These are phyloP conservation scores for Vitis hybrid DNA, from an alignment of 177 flowering plant species.

Conservation along the genomic window DNA sequence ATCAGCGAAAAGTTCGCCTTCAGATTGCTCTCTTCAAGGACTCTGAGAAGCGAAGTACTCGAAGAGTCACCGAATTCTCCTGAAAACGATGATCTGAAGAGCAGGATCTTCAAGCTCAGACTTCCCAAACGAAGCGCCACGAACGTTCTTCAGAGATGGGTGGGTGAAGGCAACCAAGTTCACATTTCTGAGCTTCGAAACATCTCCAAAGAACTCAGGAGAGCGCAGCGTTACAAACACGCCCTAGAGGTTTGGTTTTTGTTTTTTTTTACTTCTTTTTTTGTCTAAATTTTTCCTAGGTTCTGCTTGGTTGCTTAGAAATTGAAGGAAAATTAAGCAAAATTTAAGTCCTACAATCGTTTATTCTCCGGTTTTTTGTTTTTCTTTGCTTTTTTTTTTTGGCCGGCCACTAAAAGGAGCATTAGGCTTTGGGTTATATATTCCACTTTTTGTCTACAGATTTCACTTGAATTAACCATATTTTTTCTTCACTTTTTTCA, in stretches of 20 bases:
- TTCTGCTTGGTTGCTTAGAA: no score
- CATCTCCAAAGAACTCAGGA: constrained; percentile 68
- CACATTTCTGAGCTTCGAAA: constrained; percentile 56
- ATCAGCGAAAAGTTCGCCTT: not conserved
- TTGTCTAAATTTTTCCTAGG: not conserved
- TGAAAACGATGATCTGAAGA: constrained; percentile 59
- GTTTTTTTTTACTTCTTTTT: not conserved
- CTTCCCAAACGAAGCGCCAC: constrained; percentile 80
- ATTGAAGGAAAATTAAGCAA: no score
- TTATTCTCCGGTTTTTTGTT: no score
- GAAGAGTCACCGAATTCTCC: constrained; percentile 8
- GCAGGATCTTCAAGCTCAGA: constrained; percentile 76
- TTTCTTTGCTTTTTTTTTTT: no score
- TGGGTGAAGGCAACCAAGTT: constrained; percentile 54
- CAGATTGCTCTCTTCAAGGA: constrained; percentile 23
- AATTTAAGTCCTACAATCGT: no score
- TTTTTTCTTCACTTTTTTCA: no score
- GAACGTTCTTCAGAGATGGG: constrained; percentile 70
- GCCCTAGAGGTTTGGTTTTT: constrained; percentile 77
- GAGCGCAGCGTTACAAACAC: constrained; percentile 76
- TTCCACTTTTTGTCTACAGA: no score
- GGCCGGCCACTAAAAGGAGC: no score
- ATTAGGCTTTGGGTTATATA: no score
- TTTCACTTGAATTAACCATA: no score
- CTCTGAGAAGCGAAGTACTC: constrained; percentile 8